Percentiles rank a stretch among this genome's conserved stretches.
These are phyloP conservation scores for Grigorovia transvaalensis DNA, from an alignment of 805 yeast genomes.

Conservation along the genomic window DNA sequence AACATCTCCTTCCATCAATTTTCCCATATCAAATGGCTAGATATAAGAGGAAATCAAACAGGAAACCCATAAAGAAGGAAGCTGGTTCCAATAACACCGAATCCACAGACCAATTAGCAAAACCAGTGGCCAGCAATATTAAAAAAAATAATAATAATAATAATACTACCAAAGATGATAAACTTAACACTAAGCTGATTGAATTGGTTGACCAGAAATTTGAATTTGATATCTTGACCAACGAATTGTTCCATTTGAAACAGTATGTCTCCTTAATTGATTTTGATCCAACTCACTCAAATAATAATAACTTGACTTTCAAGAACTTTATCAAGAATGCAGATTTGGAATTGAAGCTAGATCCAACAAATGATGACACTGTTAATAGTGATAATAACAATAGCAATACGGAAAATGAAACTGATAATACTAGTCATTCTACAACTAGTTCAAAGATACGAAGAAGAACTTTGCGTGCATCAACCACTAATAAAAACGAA, in stretches of 20 bases:
- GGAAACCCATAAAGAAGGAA: neutral
- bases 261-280: conserved; percentile 51
- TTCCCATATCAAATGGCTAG: neutral
- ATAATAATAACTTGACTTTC: conserved; percentile 29
- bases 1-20: neutral
- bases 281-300: conserved; percentile 42
- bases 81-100: neutral
- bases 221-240: conserved; percentile 39
- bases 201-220: conserved; percentile 36
- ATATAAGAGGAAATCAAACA: neutral
- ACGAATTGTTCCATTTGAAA: conserved; percentile 54
- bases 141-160: too few relatives aligned
- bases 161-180: neutral
- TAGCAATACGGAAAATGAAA: neutral
- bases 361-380: conserved; percentile 7
- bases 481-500: neutral
- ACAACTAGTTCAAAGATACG: conserved; percentile 5
- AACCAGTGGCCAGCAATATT: too few relatives aligned
- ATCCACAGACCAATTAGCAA: neutral
- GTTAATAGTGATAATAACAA: neutral
- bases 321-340: conserved; percentile 24
- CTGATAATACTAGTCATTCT: neutral
- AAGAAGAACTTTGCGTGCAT: conserved; percentile 6
- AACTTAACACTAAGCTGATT: conserved; percentile 7
- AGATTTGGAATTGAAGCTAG: conserved; percentile 6